Base-by-base conservation (phyloP, 192 early-diverging fungal species). In the Phlyctochytrium bullatum region DNA sequence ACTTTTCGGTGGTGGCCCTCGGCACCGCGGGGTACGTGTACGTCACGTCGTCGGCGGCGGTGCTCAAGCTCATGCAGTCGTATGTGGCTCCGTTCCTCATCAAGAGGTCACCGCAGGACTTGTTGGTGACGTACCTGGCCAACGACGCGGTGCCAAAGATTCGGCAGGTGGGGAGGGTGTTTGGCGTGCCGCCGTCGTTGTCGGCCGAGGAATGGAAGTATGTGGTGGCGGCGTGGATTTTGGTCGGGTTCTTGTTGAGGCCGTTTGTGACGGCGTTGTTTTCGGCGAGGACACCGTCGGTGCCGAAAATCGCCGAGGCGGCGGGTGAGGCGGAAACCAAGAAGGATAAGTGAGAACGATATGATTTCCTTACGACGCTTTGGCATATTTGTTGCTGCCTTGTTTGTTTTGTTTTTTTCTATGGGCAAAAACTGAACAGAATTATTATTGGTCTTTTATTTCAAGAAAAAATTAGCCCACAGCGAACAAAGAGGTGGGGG, bases 1-100 rank as follows among this genome's bases (percentile, higher is more conserved):
- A 74, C 36, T 72, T 74, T 50, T 56, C 50, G 4, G 73, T 78
- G 10, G 60, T 71, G 12, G 16, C 36, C 32, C 34, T 72, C n/a
- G 65, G 32, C 25, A 73, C 53, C 34, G 1, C 52, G 31, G 28
- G 65, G 23, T 75, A 75, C 35, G 69, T 65, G 17, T 50, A 12
- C 34, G 29, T 51, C 33, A 30, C 67, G 29, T 10, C 6, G 29
- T 17, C 36, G 2, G 6, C 40, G 40, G 10, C 6, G 40, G 6
- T 47, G 40, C 6, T 20, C 6, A 29, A 33, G 27, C 12, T 10
- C 14, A 25, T 6, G 16, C 54, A 6, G 6, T 25, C 20, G 12
- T 57, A 20, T 27, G 6, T 57, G 12, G 54, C 10, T 10, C 12
- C 27, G 14, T 10, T 57, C 20, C 25, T 57, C 4, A 57, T 57